A percentile compares a stretch with the other conserved stretches of the same genome.
Conservation (phyloP, 495 filamentous ascomycete genomes). For the Viridothelium virens region DNA sequence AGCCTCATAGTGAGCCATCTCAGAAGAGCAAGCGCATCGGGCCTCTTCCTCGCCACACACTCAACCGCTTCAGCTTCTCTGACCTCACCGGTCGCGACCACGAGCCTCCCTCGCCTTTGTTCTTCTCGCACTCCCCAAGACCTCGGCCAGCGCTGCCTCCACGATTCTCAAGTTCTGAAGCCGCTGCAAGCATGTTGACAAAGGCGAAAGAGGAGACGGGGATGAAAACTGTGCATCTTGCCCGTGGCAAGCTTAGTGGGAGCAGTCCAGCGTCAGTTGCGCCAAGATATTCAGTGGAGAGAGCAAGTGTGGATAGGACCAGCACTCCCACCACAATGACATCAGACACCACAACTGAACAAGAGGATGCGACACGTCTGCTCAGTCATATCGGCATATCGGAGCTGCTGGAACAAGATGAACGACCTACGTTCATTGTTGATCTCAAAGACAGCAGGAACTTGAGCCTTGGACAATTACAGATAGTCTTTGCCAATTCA, state of each 20-base stretch:
- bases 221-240: conserved; percentile 57
- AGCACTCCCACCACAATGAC: conserved; percentile 25
- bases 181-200: conserved; percentile 52
- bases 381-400: conserved; percentile 52
- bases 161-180: conserved; percentile 48
- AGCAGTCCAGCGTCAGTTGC: conserved; percentile 11
- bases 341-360: conserved; percentile 37
- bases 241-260: conserved; percentile 50
- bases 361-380: conserved; percentile 38
- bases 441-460: conserved; percentile 51
- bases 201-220: conserved; percentile 43
- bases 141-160: conserved; percentile 43
- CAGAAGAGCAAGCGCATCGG: conserved; percentile 25
- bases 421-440: conserved; percentile 59
- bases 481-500: conserved; percentile 53
- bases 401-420: conserved; percentile 60
- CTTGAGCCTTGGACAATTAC: conserved; percentile 44
- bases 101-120: conserved; percentile 46
- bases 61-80: conserved; percentile 25
- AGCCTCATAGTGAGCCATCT: conserved; percentile 21
- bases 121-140: conserved; percentile 48
- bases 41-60: conserved; percentile 17
- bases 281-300: conserved; percentile 5
- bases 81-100: conserved; percentile 4
- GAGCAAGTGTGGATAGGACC: conserved; percentile 19